Conservation (phyloP, 495 filamentous ascomycete species). For the Rhizodiscina lignyota region DNA sequence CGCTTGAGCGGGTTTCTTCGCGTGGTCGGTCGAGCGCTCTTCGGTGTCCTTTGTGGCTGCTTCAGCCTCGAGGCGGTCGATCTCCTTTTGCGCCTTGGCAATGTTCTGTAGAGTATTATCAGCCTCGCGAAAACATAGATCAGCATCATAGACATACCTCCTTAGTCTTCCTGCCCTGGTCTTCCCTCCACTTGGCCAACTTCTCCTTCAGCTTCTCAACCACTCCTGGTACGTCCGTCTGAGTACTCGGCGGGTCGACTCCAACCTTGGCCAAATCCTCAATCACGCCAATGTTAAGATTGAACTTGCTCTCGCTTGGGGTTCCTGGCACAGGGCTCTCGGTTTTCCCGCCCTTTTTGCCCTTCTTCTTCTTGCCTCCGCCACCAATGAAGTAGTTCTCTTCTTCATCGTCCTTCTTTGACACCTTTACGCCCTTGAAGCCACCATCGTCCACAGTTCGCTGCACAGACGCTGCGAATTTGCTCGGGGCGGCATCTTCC, state of each 20-base stretch:
- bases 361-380: conserved; percentile 84
- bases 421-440: conserved; percentile 60
- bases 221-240: conserved; percentile 57
- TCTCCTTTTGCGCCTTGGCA: conserved; percentile 50
- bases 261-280: conserved; percentile 73
- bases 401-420: conserved; percentile 69
- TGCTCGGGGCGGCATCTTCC: conserved; percentile 43
- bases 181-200: conserved; percentile 79
- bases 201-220: conserved; percentile 85
- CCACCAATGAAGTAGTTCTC: conserved; percentile 74
- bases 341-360: conserved; percentile 73
- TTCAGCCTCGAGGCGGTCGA: conserved; percentile 44
- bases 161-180: conserved; percentile 80
- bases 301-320: conserved; percentile 49
- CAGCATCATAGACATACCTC: conserved; percentile 41
- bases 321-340: conserved; percentile 22
- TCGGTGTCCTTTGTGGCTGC: conserved; percentile 17
- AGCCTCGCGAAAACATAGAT: too few species aligned
- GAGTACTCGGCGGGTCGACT: conserved; percentile 72
- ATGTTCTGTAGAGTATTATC: conserved; percentile 46
- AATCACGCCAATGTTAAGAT: conserved; percentile 73
- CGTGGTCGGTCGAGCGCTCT: conserved; percentile 21
- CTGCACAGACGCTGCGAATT: conserved; percentile 59
- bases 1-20: conserved; percentile 34
- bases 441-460: conserved; percentile 65